A percentile compares a stretch with the other conserved stretches of the same genome.
Evolutionary conservation across 2,329 filamentous ascomycete genomes (phyloP).

Genomic region (Nannizziopsis arthrosporioides): DNA sequence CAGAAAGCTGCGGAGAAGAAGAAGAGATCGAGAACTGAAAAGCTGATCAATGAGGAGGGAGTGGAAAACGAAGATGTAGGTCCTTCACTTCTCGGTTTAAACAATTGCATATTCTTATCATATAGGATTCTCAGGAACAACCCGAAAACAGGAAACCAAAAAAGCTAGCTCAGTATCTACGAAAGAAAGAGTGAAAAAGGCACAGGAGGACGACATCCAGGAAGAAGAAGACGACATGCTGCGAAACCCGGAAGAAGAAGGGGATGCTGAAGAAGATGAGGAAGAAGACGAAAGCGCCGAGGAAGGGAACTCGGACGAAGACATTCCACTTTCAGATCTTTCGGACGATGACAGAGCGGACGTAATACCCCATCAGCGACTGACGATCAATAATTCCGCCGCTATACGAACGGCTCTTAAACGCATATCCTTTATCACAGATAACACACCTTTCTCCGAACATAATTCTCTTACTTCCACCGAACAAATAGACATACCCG

Average conservation of each 20-base stretch:
- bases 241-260: slow-evolving; percentile 31
- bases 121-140: slow-evolving; percentile 12
- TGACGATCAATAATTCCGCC: slow-evolving; percentile 93
- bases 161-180: background rate
- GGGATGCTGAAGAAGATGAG: slow-evolving; percentile 22
- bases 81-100: slow-evolving; percentile 9
- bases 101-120: background rate
- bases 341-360: slow-evolving; percentile 75
- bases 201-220: background rate
- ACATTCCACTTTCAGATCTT: slow-evolving; percentile 78
- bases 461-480: slow-evolving; percentile 66
- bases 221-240: slow-evolving; percentile 16
- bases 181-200: slow-evolving; percentile 15
- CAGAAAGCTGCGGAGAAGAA: slow-evolving; percentile 38
- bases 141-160: slow-evolving; percentile 28
- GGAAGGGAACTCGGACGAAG: slow-evolving; percentile 57
- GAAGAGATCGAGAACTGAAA: slow-evolving; percentile 26
- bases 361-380: slow-evolving; percentile 75
- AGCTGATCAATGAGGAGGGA: slow-evolving; percentile 12
- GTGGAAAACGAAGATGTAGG: slow-evolving; percentile 15
- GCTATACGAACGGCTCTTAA: slow-evolving; percentile 70
- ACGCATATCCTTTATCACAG: slow-evolving; percentile 46
- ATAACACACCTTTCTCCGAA: slow-evolving; percentile 63
- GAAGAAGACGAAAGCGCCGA: slow-evolving; percentile 29
- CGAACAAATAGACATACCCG: slow-evolving; percentile 59